These are phyloP conservation scores for Aspergillus sp. DNA, from an alignment of 2,329 filamentous ascomycete genomes.

Conservation along the genomic window DNA sequence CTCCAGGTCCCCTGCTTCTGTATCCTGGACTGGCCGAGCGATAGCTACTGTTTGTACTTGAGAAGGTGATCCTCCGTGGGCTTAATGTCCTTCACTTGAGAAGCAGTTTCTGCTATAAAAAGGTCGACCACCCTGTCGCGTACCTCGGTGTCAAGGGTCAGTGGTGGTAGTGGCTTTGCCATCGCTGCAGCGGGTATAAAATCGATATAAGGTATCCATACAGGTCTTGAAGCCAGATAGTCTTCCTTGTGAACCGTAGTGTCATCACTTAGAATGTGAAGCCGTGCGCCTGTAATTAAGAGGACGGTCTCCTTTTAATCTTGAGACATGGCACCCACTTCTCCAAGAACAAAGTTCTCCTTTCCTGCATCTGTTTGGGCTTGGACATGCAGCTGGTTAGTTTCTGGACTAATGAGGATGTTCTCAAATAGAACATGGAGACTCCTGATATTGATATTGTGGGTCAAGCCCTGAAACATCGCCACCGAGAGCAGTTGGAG, in stretches of 20 bases:
- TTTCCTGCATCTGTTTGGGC: background rate
- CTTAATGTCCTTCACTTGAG: background rate
- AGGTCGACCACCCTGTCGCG: background rate
- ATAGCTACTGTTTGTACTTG: slow-evolving; percentile 4
- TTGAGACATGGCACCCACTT: background rate
- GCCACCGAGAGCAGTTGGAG: slow-evolving; percentile 16
- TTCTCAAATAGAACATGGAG: slow-evolving; percentile 8
- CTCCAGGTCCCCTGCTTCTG: background rate
- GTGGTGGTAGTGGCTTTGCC: background rate
- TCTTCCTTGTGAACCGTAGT: background rate
- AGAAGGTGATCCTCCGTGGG: slow-evolving; percentile 1
- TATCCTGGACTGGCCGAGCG: background rate
- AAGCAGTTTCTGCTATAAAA: background rate
- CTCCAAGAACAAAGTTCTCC: background rate
- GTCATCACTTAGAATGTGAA: background rate
- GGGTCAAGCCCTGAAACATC: slow-evolving; percentile 6
- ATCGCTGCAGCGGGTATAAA: background rate
- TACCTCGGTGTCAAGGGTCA: background rate
- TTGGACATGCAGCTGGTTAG: background rate
- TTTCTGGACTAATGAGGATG: background rate
- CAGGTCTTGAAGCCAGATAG: background rate
- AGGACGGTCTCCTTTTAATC: background rate
- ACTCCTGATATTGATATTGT: background rate
- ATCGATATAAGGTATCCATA: slow-evolving; percentile 2
- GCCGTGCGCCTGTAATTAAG: background rate